Conservation (phyloP, 345 rosid species). For the Gossypium ekmanianum region DNA sequence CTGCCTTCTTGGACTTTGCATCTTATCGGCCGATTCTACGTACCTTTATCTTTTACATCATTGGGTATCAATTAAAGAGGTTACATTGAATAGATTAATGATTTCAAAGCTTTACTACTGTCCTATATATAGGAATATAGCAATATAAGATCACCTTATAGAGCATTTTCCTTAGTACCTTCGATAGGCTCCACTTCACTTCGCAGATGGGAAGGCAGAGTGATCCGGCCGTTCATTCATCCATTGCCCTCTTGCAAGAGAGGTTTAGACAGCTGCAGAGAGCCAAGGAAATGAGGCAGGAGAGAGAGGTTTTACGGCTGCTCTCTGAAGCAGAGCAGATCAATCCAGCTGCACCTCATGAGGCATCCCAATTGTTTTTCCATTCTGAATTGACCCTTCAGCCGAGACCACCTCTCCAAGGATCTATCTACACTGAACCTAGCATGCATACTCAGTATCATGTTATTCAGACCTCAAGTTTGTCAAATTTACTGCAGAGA, state of each 20-base stretch:
- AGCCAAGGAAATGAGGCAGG: conserved; percentile 45
- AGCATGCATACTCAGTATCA: conserved; percentile 15
- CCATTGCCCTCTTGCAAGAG: conserved; percentile 46
- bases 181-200: background rate
- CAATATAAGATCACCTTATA: conserved; percentile 2
- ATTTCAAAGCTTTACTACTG: conserved; percentile 10
- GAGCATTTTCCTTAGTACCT: background rate
- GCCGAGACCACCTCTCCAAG: conserved; percentile 20
- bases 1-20: conserved; percentile 31
- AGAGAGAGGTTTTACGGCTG: conserved; percentile 22
- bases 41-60: conserved; percentile 14
- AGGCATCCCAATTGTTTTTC: conserved; percentile 22
- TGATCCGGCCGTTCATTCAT: conserved; percentile 29
- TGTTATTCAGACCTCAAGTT: conserved; percentile 25
- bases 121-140: conserved; percentile 21
- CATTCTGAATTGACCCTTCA: conserved; percentile 23
- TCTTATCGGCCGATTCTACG: conserved; percentile 19
- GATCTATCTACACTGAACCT: conserved; percentile 16
- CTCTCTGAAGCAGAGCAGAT: conserved; percentile 23
- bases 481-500: conserved; percentile 21
- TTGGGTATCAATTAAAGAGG: conserved; percentile 8
- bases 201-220: conserved; percentile 31
- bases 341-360: conserved; percentile 15
- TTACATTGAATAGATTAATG: background rate
- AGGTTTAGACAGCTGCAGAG: conserved; percentile 41